Evolutionary conservation across 345 rosid species (phyloP).

Genomic region (Citrus unshiu): DNA sequence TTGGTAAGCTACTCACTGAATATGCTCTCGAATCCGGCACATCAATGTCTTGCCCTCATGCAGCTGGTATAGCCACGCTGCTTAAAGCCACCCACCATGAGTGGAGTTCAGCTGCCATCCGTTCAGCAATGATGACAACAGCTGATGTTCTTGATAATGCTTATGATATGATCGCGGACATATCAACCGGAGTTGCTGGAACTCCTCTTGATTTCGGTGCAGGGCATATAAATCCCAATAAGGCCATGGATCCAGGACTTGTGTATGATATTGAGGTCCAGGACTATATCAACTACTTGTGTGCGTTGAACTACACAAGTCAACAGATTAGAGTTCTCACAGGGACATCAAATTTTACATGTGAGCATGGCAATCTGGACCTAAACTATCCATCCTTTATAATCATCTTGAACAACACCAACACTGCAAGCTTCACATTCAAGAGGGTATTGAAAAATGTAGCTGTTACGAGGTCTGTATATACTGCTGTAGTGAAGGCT

Average conservation of each 20-base stretch:
- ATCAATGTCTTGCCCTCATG: slow-evolving; percentile 51
- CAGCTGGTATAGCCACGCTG: slow-evolving; percentile 33
- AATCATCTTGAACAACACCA: slow-evolving; percentile 42
- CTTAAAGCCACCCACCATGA: slow-evolving; percentile 32
- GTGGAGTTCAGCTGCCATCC: slow-evolving; percentile 45
- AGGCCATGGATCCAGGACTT: slow-evolving; percentile 43
- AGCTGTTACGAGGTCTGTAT: background rate
- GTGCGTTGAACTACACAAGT: slow-evolving; percentile 36
- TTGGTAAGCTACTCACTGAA: slow-evolving; percentile 33
- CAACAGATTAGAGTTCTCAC: slow-evolving; percentile 31
- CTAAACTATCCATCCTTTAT: slow-evolving; percentile 52
- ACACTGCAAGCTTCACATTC: slow-evolving; percentile 34
- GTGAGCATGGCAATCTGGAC: slow-evolving; percentile 27
- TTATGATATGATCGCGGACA: slow-evolving; percentile 25
- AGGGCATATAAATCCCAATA: slow-evolving; percentile 41
- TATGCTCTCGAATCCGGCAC: slow-evolving; percentile 35
- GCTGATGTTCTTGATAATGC: slow-evolving; percentile 27
- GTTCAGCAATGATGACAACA: slow-evolving; percentile 51
- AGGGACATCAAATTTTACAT: slow-evolving; percentile 23
- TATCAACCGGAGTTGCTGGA: slow-evolving; percentile 27
- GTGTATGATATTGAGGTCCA: slow-evolving; percentile 34
- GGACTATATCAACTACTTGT: slow-evolving; percentile 32
- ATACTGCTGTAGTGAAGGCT: slow-evolving; percentile 16
- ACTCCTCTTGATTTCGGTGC: slow-evolving; percentile 50
- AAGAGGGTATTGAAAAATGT: slow-evolving; percentile 12